phyloP scores from a whole-genome alignment of 139 green algal genomes.

The Penium margaritaceum region DNA sequence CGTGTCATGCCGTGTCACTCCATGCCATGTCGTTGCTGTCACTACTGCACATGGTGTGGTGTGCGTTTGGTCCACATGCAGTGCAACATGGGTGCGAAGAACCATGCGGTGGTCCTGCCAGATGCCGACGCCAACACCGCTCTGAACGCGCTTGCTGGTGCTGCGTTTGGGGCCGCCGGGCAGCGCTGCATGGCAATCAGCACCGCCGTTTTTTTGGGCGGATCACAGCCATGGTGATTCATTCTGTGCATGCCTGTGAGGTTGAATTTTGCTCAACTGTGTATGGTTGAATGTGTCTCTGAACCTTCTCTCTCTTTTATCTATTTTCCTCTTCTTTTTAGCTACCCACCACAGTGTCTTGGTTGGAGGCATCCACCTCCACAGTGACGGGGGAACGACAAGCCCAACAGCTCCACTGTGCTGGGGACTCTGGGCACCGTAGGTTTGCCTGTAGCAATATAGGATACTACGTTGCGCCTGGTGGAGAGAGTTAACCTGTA shows the following conservation, averaged over 20 bases:
- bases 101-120: constrained; percentile 89
- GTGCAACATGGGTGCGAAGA: constrained; percentile 92
- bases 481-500: no score
- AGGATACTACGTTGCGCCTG: no score
- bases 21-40: not conserved
- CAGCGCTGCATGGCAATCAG: constrained; percentile 95
- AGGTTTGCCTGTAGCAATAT: no score
- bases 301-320: no score
- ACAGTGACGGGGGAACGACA: no score
- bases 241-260: no score
- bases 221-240: constrained; percentile 30
- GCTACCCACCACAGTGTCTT: no score
- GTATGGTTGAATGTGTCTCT: not conserved
- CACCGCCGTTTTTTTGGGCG: constrained; percentile 77
- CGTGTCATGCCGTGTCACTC: not conserved
- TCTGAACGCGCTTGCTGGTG: constrained; percentile 68
- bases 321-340: no score
- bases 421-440: no score
- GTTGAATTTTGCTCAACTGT: not conserved
- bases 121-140: constrained; percentile 76
- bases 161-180: constrained; percentile 84
- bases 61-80: constrained; percentile 35
- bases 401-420: no score
- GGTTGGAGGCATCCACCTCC: no score
- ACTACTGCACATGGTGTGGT: not conserved